A percentile compares a stretch with the other conserved stretches of the same genome.
Conservation (phyloP, 495 filamentous ascomycete species). For the Hypoxylon perforatum region DNA sequence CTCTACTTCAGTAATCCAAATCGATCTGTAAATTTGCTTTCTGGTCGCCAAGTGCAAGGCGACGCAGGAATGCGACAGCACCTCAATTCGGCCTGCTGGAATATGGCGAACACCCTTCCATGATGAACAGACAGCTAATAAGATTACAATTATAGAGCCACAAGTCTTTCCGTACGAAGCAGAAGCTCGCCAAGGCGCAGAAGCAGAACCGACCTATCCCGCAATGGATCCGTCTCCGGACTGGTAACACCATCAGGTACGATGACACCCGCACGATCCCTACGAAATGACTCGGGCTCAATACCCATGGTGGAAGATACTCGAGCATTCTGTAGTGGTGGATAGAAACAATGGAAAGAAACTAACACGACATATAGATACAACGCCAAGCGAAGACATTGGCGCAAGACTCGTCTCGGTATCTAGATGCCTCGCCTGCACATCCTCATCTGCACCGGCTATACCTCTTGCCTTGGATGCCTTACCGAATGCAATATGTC, state of each 20-base stretch:
- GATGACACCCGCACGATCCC: slow-evolving; percentile 42
- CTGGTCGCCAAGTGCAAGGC: background rate
- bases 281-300: slow-evolving; percentile 1
- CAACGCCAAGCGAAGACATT: slow-evolving; percentile 99
- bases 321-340: background rate
- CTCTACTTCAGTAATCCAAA: background rate
- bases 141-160: slow-evolving; percentile 74
- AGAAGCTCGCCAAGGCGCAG: slow-evolving; percentile 99
- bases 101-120: background rate
- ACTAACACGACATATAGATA: slow-evolving; percentile 70
- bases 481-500: slow-evolving; percentile 36
- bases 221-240: slow-evolving; percentile 98
- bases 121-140: slow-evolving; percentile 25
- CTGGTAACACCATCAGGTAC: slow-evolving; percentile 98
- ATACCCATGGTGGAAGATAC: background rate
- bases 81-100: background rate
- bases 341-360: slow-evolving; percentile 3
- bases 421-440: slow-evolving; percentile 72
- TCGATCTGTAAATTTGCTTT: slow-evolving; percentile 6
- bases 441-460: slow-evolving; percentile 46
- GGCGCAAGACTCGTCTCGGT: slow-evolving; percentile 99
- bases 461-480: slow-evolving; percentile 34
- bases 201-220: slow-evolving; percentile 99
- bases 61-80: slow-evolving; percentile 1
- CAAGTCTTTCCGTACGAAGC: slow-evolving; percentile 99